These are phyloP conservation scores for Botrytis porri DNA, from an alignment of 2,329 filamentous ascomycete species.

Conservation along the genomic window DNA sequence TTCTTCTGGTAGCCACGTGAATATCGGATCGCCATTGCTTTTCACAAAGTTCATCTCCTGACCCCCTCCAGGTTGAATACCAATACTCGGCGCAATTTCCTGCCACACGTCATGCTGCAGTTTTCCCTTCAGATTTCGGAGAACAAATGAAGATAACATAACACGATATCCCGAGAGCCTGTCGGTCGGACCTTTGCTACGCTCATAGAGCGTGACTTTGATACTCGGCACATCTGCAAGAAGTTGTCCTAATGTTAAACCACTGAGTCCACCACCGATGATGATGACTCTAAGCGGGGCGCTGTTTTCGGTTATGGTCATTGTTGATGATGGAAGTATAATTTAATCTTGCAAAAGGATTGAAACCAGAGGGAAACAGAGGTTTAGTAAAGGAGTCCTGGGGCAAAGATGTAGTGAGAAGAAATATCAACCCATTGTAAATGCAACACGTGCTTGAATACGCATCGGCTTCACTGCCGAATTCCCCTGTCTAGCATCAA, in stretches of 20 bases:
- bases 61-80: constrained; percentile 28
- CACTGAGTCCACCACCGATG: constrained; percentile 33
- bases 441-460: not conserved
- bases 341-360: not conserved
- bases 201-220: constrained; percentile 32
- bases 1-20: constrained; percentile 30
- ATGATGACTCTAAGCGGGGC: constrained; percentile 27
- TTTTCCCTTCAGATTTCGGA: constrained; percentile 29
- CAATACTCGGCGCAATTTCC: constrained; percentile 26
- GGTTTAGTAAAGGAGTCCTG: not conserved
- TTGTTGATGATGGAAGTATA: not conserved
- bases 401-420: not conserved
- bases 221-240: constrained; percentile 27
- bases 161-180: constrained; percentile 32
- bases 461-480: not conserved
- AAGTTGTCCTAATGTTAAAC: constrained; percentile 32
- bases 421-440: not conserved
- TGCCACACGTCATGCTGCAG: constrained; percentile 29
- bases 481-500: not conserved
- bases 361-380: not conserved
- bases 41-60: constrained; percentile 33
- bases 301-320: not conserved
- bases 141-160: constrained; percentile 33
- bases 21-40: constrained; percentile 30
- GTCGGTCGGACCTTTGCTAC: constrained; percentile 23